phyloP scores from a whole-genome alignment of 2,329 filamentous ascomycete genomes.

The Nectriaceae sp. region DNA sequence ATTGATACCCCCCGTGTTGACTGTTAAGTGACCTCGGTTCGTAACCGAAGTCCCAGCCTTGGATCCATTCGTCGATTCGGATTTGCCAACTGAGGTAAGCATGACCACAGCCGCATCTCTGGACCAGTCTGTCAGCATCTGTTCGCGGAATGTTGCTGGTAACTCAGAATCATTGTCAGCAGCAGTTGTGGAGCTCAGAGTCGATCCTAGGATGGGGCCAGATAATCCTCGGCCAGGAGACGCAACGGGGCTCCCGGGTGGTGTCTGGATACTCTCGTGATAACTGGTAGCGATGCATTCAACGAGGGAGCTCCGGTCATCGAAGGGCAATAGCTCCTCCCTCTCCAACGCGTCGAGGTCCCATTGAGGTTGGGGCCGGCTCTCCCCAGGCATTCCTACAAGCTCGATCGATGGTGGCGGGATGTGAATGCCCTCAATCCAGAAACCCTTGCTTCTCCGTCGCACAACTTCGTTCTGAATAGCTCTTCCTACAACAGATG shows the following conservation, averaged over 20 bases:
- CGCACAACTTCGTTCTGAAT: constrained; percentile 77
- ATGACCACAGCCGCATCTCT: constrained; percentile 71
- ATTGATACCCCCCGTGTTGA: constrained; percentile 46
- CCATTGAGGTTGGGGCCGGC: constrained; percentile 46
- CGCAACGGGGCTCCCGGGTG: constrained; percentile 67
- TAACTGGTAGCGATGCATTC: constrained; percentile 75
- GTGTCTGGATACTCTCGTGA: constrained; percentile 59
- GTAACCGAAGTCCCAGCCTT: constrained; percentile 62
- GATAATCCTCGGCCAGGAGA: constrained; percentile 68
- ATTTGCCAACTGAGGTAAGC: constrained; percentile 68
- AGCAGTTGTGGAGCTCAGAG: constrained; percentile 41
- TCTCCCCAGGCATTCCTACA: constrained; percentile 56
- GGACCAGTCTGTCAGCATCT: constrained; percentile 80
- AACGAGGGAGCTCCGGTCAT: constrained; percentile 70
- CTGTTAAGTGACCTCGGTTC: constrained; percentile 56
- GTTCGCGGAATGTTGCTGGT: constrained; percentile 67
- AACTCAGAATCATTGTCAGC: constrained; percentile 54
- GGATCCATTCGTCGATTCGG: constrained; percentile 76
- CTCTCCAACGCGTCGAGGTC: constrained; percentile 57
- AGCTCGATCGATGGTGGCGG: constrained; percentile 67
- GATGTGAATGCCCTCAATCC: constrained; percentile 73
- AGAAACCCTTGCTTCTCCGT: constrained; percentile 73
- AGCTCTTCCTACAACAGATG: constrained; percentile 66
- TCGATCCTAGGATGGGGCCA: constrained; percentile 60
- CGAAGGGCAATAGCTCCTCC: constrained; percentile 72